Evolutionary conservation across 1,139 yeast genomes (phyloP), one percentile per base, ranked within the genome.

Genomic region (Lodderomyces parapsilosis): DNA sequence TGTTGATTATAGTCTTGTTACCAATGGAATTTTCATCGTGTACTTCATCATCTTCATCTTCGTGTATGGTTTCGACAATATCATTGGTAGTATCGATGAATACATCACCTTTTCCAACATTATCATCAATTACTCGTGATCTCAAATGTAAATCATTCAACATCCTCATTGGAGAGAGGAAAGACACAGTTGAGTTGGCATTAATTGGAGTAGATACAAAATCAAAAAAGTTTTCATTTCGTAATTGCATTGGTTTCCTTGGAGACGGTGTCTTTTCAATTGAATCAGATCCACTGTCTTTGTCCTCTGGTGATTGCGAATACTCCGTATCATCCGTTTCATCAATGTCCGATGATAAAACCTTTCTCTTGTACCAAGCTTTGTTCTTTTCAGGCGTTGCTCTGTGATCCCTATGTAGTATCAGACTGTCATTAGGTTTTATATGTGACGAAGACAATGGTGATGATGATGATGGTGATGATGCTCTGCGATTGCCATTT

Each of bases 141-240:
- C 47, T 56, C 17, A 66, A 45, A 45, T 68, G 67, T 33, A 68
- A 49, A 31, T 62, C 59, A 47, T 63, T 63, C 32, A 68, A 57
- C 44, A 58, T 59, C 41, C 58, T 60, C 43, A 66, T 62, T 10
- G 78, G 78, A 1, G 76, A 71, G 20, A 65, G 47, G 43, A 72
- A 70, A 17, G 70, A 56, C 8, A 55, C 44, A 15, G 62, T 55
- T 22, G 50, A 49, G 43, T 51, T 47, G 13, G 43, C 41, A 40
- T 55, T 52, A 39, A 67, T 52, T 8, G 74, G 74, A 7, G 74
- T 68, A n/a, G 72, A 66, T 0, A 69, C 68, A 42, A 44, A 48
- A n/a, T 44, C 47, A 25, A 48, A 42, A 13, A 27, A 31, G 3
- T 39, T 11, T 31, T 36, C 39, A 27, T 39, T 36, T 20, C 30